phyloP scores from a whole-genome alignment of 2,329 filamentous ascomycete species.

The Chaetomium strumarium region DNA sequence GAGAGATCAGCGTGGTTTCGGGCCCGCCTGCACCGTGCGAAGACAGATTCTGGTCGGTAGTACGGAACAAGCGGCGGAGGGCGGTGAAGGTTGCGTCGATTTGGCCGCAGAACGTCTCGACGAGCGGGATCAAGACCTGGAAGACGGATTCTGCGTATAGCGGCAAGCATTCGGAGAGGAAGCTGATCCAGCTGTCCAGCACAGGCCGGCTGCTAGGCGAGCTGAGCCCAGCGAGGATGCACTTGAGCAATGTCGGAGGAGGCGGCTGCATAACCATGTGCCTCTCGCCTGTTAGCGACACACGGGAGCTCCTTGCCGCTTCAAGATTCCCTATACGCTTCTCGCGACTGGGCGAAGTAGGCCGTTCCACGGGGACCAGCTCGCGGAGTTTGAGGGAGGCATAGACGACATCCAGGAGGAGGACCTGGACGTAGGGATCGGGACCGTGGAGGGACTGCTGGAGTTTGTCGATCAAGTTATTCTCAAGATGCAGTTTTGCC shows the following conservation, averaged over 20 bases:
- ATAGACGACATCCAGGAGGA: conserved; percentile 73
- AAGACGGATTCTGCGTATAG: conserved; percentile 82
- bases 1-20: conserved; percentile 70
- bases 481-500: conserved; percentile 61
- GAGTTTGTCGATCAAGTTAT: conserved; percentile 63
- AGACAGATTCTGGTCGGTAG: conserved; percentile 10
- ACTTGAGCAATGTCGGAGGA: conserved; percentile 69
- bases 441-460: conserved; percentile 52
- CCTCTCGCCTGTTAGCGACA: conserved; percentile 33
- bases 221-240: conserved; percentile 74
- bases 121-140: conserved; percentile 81
- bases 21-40: conserved; percentile 38
- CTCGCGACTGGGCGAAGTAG: conserved; percentile 42
- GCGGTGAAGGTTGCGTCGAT: conserved; percentile 66
- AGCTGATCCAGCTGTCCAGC: conserved; percentile 85
- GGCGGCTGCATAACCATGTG: conserved; percentile 43
- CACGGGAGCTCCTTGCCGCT: conserved; percentile 34
- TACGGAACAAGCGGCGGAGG: conserved; percentile 59
- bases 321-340: conserved; percentile 41
- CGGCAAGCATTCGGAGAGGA: conserved; percentile 76
- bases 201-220: conserved; percentile 67
- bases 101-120: conserved; percentile 81
- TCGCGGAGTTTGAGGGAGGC: conserved; percentile 64
- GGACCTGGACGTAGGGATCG: conserved; percentile 67
- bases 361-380: conserved; percentile 34